Conservation (phyloP, 345 rosid species). For the Triadica sebifera region DNA sequence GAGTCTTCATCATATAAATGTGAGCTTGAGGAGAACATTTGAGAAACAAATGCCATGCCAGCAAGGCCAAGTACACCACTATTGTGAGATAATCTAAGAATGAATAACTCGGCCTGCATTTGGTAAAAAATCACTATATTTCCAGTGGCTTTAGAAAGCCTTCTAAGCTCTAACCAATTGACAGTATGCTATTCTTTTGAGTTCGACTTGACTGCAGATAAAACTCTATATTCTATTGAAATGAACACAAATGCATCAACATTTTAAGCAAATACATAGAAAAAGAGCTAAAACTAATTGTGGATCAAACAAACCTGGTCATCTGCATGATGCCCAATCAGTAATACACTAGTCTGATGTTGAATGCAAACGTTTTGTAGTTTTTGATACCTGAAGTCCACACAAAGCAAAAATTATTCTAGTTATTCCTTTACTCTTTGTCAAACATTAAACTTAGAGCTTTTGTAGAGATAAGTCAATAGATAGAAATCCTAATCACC, state of each 20-base stretch:
- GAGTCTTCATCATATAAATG: conserved; percentile 33
- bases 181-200: too few species aligned
- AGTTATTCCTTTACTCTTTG: conserved; percentile 14
- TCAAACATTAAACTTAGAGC: neutral
- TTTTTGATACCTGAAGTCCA: conserved; percentile 58
- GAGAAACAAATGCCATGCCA: conserved; percentile 77
- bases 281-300: neutral
- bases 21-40: conserved; percentile 43
- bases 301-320: conserved; percentile 73
- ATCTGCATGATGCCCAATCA: conserved; percentile 90
- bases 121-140: conserved; percentile 22
- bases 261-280: neutral
- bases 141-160: neutral
- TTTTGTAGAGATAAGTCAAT: neutral
- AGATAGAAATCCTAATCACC: neutral
- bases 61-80: conserved; percentile 96
- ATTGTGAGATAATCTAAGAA: conserved; percentile 83
- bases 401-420: neutral
- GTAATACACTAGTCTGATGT: conserved; percentile 62
- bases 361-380: conserved; percentile 58
- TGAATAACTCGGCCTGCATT: conserved; percentile 84
- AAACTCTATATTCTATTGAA: neutral
- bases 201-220: too few species aligned
- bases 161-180: too few species aligned
- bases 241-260: neutral